phyloP scores from a whole-genome alignment of 176 grass and related monocot species.

The Tuctoria greenei region DNA sequence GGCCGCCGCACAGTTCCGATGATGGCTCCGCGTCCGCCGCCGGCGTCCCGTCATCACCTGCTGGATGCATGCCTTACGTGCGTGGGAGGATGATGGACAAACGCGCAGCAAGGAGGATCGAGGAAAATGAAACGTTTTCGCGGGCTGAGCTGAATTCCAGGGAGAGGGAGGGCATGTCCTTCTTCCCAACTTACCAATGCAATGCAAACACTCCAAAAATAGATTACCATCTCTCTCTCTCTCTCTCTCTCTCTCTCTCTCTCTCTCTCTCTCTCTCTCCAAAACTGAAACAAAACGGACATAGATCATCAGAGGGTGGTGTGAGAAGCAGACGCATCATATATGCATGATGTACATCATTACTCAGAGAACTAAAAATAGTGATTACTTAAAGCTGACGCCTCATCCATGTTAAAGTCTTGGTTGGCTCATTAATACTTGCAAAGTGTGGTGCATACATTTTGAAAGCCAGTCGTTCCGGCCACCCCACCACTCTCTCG shows the following conservation, averaged over 20 bases:
- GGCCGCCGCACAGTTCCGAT: conserved; percentile 8
- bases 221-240: background rate
- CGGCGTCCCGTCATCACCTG: no score
- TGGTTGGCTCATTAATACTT: background rate
- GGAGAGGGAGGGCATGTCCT: background rate
- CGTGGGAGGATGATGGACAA: background rate
- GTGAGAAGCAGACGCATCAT: no score
- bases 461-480: conserved; percentile 49
- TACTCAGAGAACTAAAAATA: background rate
- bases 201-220: background rate
- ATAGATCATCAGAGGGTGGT: no score
- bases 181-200: no score
- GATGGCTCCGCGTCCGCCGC: conserved; percentile 5
- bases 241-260: background rate
- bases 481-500: no score
- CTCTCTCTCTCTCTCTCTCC: no score
- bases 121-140: background rate
- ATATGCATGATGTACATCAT: no score
- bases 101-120: background rate
- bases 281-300: no score
- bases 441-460: background rate
- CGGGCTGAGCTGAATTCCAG: conserved; percentile 31
- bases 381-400: background rate
- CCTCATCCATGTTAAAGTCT: background rate
- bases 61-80: conserved; percentile 25